Evolutionary conservation across 441 rosid genomes (phyloP).

Genomic region (Pelargonium cotyledonis): DNA sequence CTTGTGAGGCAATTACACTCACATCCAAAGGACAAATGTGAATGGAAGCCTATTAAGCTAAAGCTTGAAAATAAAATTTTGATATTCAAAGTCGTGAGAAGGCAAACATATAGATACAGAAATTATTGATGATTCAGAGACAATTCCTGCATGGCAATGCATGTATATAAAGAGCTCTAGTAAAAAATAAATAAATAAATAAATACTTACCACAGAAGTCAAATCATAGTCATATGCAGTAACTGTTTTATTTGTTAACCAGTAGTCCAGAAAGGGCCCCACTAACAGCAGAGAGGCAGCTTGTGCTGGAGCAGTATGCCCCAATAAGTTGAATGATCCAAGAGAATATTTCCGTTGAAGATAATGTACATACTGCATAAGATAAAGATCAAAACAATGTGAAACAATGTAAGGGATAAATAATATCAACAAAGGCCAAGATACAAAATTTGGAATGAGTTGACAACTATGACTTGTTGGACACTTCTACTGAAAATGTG

Average conservation of each 20-base stretch:
- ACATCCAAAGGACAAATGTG: too few species aligned
- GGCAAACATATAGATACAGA: too few species aligned
- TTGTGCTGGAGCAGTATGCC: constrained; percentile 79
- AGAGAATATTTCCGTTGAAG: constrained; percentile 61
- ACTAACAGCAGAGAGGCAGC: constrained; percentile 55
- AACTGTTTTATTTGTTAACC: constrained; percentile 58
- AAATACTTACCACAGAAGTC: constrained; percentile 45
- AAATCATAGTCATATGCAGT: constrained; percentile 46
- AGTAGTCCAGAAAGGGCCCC: constrained; percentile 69
- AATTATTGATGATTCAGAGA: too few species aligned
- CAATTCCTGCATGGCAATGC: background rate
- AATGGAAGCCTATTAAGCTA: too few species aligned
- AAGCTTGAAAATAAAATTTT: too few species aligned
- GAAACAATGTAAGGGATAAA: too few species aligned
- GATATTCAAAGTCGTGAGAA: too few species aligned
- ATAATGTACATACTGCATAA: constrained; percentile 62
- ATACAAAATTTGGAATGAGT: too few species aligned
- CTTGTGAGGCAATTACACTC: too few species aligned
- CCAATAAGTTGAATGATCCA: constrained; percentile 65
- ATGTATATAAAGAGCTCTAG: constrained; percentile 1
- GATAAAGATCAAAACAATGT: background rate
- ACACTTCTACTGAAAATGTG: too few species aligned
- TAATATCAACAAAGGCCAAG: too few species aligned
- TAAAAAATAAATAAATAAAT: background rate
- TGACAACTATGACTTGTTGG: too few species aligned